phyloP scores from a whole-genome alignment of 2,329 filamentous ascomycete genomes.

The Verticillium albo-atrum region DNA sequence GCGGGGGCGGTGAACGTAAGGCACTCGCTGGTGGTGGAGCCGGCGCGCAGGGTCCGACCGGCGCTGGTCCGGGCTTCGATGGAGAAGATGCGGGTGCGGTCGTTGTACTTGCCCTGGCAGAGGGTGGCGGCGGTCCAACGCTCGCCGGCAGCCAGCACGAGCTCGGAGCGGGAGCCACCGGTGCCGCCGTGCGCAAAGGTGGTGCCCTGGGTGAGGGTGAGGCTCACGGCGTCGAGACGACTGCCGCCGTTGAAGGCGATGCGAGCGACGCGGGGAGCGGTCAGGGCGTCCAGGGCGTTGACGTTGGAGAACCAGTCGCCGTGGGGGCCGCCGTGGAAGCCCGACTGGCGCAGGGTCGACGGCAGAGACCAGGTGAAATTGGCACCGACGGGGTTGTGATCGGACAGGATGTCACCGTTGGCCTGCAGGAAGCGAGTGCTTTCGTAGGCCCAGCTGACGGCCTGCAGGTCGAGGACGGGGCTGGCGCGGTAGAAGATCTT shows the following conservation, averaged over 20 bases:
- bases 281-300: constrained; percentile 26
- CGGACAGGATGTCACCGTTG: constrained; percentile 52
- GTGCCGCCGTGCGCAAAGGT: constrained; percentile 47
- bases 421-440: constrained; percentile 51
- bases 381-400: constrained; percentile 62
- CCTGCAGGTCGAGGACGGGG: constrained; percentile 38
- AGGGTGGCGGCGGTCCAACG: constrained; percentile 42
- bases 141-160: constrained; percentile 42
- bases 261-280: constrained; percentile 27
- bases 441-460: constrained; percentile 50
- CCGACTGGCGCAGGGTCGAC: constrained; percentile 35
- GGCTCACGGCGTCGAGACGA: constrained; percentile 45
- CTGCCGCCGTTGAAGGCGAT: constrained; percentile 41
- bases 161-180: constrained; percentile 37
- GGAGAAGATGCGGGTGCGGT: constrained; percentile 49
- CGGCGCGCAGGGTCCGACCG: constrained; percentile 39
- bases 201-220: constrained; percentile 44
- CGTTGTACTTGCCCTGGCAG: constrained; percentile 43
- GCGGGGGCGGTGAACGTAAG: constrained; percentile 36
- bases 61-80: constrained; percentile 46
- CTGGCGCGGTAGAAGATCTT: constrained; percentile 59
- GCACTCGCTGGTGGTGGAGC: constrained; percentile 42
- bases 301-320: constrained; percentile 54
- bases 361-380: constrained; percentile 41
- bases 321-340: constrained; percentile 41